Percentiles rank a stretch among this genome's conserved stretches.
Evolutionary conservation across 2,329 filamentous ascomycete genomes (phyloP).

Genomic region (Sclerotinia subarctica): DNA sequence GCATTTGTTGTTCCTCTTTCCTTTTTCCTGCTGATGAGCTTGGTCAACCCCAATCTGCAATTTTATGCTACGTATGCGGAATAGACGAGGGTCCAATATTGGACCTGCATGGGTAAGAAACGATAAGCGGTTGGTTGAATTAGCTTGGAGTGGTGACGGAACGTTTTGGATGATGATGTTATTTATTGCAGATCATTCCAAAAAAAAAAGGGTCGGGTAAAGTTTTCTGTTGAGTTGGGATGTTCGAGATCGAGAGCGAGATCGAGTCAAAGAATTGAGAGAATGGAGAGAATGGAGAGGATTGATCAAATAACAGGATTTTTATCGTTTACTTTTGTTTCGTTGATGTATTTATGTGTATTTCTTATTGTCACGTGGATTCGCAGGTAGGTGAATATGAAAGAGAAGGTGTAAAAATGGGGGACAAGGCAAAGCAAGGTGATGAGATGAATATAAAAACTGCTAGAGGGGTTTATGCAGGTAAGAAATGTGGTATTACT

Average conservation of each 20-base stretch:
- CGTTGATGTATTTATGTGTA: too few species aligned
- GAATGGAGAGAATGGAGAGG: neutral
- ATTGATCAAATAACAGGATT: too few species aligned
- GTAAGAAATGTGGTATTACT: neutral
- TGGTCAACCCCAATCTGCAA: neutral
- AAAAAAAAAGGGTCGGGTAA: neutral
- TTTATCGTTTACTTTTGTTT: too few species aligned
- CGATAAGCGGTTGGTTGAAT: neutral
- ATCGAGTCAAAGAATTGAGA: neutral
- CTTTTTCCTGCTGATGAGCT: neutral
- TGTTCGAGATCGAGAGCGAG: neutral
- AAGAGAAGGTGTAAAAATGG: neutral
- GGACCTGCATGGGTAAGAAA: neutral
- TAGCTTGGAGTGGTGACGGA: neutral
- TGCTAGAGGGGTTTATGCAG: neutral
- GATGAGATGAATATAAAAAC: neutral
- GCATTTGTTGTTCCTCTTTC: too few species aligned
- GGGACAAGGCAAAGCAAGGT: neutral
- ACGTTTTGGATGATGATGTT: neutral
- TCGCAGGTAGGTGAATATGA: neutral
- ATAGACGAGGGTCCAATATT: neutral
- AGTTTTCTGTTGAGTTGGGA: neutral
- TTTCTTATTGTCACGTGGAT: too few species aligned
- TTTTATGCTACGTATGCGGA: neutral
- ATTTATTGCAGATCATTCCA: slow-evolving; percentile 2